Evolutionary conservation across 495 filamentous ascomycete genomes (phyloP), one percentile per base, ranked within the genome.

Genomic region (Barbatosphaeria neglecta): DNA sequence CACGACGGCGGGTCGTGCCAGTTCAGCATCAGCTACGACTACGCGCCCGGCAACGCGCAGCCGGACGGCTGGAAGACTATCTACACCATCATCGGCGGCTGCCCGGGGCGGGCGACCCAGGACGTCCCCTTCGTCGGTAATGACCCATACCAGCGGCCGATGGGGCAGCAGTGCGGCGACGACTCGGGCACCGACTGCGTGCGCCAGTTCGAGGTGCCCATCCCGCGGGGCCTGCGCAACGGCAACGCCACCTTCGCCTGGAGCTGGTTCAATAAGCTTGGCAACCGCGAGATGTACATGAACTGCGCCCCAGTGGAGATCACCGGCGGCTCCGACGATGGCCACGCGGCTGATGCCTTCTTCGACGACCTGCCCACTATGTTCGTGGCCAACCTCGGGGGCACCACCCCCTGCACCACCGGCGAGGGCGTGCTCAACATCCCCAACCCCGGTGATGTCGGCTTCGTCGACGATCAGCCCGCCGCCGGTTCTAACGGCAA

Each of bases 1-100:
- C 86, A 92, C 53, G 78, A 75, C 40, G 85, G 86, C 28, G 86
- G 86, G 2, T 88, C 85, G 3, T 90, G 86, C 61, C 86, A 90
- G 60, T 73, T 92, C 53, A 70, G 75, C 37, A 67, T 90, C 55
- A 83, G 83, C 10, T 84, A 85, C 53, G 83, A 88, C 50, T 55
- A 59, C 24, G 58, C 67, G 2, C 67, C 70, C 5, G 63, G 52
- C 1, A 35, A 35, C 38, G 66, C 67, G 42, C 62, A 68, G 45
- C 69, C 75, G 47, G 56, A 51, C 23, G 44, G 24, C 3, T 88
- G 76, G 65, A 77, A 82, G 57, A 86, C 87, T 50, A 81, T 87
- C 51, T 74, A 88, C 62, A 82, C 76, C 17, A 77, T 88, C 38
- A 66, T 81, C 11, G 82, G 82, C 17, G 80, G 78, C 11, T 88